Evolutionary conservation across 108 stramenopile genomes (phyloP).

Genomic region (Cyclotella distinguenda): DNA sequence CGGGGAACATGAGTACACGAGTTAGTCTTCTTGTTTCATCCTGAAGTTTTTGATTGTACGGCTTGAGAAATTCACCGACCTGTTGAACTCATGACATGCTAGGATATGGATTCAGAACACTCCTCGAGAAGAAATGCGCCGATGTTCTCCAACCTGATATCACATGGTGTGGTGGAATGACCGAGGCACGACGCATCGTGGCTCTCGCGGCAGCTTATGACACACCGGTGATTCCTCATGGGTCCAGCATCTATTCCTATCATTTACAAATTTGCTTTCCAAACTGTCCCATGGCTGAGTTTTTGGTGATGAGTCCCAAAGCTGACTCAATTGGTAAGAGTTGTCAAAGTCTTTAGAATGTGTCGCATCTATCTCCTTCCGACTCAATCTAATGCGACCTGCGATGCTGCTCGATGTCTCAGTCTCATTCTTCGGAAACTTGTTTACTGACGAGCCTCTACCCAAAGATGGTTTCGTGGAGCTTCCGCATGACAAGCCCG

Average conservation of each 20-base stretch:
- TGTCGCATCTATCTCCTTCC: neutral
- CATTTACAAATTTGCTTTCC: constrained; percentile 72
- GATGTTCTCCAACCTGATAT: constrained; percentile 73
- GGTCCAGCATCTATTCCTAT: constrained; percentile 60
- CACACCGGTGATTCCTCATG: constrained; percentile 64
- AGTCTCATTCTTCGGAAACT: constrained; percentile 56
- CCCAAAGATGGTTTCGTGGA: constrained; percentile 63
- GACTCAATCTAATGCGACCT: neutral
- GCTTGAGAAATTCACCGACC: neutral
- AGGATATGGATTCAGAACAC: constrained; percentile 58
- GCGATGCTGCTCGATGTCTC: neutral
- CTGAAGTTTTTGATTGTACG: neutral
- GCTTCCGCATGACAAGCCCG: constrained; percentile 52
- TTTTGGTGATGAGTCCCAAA: constrained; percentile 61
- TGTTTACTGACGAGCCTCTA: constrained; percentile 66
- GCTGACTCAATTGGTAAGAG: constrained; percentile 54
- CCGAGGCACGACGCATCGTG: constrained; percentile 64
- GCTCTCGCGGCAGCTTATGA: constrained; percentile 66
- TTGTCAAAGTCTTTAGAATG: neutral
- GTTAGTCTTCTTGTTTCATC: constrained; percentile 14
- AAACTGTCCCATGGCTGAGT: constrained; percentile 65
- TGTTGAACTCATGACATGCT: neutral
- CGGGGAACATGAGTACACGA: constrained; percentile 72
- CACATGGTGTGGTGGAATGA: constrained; percentile 75
- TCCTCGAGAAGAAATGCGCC: constrained; percentile 58